Conservation (phyloP, 2,329 filamentous ascomycete genomes). For the Hypoxylon sp. region DNA sequence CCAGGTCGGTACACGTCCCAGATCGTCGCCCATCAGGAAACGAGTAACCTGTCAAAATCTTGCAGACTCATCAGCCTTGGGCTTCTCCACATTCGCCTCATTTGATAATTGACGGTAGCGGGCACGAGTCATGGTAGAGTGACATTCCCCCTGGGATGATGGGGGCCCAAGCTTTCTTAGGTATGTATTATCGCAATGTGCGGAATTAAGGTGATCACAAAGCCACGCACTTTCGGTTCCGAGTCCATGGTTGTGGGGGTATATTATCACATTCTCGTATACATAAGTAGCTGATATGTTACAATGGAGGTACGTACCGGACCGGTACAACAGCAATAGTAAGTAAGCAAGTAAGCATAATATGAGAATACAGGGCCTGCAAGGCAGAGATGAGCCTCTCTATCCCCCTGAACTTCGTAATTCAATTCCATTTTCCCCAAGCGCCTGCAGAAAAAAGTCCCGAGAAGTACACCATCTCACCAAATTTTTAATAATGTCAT, state of each 20-base stretch:
- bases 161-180: constrained; percentile 37
- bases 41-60: constrained; percentile 43
- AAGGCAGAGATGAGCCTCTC: constrained; percentile 36
- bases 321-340: constrained; percentile 19
- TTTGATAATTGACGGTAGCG: constrained; percentile 40
- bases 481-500: constrained; percentile 38
- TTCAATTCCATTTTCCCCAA: constrained; percentile 37
- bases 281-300: constrained; percentile 41
- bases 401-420: constrained; percentile 34
- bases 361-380: constrained; percentile 28
- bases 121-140: constrained; percentile 28
- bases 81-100: constrained; percentile 41
- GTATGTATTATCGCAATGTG: constrained; percentile 26
- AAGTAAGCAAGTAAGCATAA: constrained; percentile 23
- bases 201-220: constrained; percentile 40
- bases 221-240: constrained; percentile 42
- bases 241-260: constrained; percentile 46
- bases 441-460: constrained; percentile 31
- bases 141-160: constrained; percentile 10
- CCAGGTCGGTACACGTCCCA: constrained; percentile 11
- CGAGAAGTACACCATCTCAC: constrained; percentile 27
- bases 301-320: constrained; percentile 40
- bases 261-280: constrained; percentile 47
- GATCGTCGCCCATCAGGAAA: constrained; percentile 30
- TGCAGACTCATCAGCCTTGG: constrained; percentile 39